These are phyloP conservation scores for Suillus lakei DNA, from an alignment of 768 basidiomycete species.

Conservation along the genomic window DNA sequence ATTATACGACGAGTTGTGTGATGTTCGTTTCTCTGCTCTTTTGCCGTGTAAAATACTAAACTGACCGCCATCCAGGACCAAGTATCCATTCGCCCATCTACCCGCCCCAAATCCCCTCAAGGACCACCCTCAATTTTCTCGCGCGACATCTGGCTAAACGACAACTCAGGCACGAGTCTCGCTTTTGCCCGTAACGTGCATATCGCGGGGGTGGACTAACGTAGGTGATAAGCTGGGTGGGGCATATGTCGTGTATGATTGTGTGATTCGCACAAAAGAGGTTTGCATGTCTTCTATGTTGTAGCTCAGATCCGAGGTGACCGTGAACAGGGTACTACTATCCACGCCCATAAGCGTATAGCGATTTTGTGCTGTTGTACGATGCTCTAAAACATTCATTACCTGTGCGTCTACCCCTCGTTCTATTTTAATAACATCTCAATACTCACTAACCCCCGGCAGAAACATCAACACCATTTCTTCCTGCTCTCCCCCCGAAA, in stretches of 20 bases:
- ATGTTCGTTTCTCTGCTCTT: constrained; percentile 36
- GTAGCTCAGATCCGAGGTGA: background rate
- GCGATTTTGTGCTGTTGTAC: constrained; percentile 62
- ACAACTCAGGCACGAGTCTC: constrained; percentile 56
- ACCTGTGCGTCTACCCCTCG: constrained; percentile 45
- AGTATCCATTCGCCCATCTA: constrained; percentile 16
- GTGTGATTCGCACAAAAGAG: constrained; percentile 70
- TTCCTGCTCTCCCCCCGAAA: constrained; percentile 73
- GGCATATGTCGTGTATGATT: constrained; percentile 77
- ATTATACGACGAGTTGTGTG: constrained; percentile 67
- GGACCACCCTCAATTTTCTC: constrained; percentile 63
- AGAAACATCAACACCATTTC: constrained; percentile 50
- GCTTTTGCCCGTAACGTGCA: constrained; percentile 69
- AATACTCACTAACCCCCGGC: constrained; percentile 4
- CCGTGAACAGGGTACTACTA: constrained; percentile 53
- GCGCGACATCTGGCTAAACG: constrained; percentile 71
- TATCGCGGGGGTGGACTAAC: constrained; percentile 73
- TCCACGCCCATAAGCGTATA: constrained; percentile 74
- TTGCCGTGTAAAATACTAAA: background rate
- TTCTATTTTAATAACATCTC: background rate
- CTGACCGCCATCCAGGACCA: constrained; percentile 18
- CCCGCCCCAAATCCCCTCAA: constrained; percentile 28
- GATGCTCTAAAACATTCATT: constrained; percentile 51
- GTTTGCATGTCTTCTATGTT: constrained; percentile 22
- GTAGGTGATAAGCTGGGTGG: constrained; percentile 69